Evolutionary conservation across 495 filamentous ascomycete species (phyloP).

Genomic region (Lentithecium fluviatile): DNA sequence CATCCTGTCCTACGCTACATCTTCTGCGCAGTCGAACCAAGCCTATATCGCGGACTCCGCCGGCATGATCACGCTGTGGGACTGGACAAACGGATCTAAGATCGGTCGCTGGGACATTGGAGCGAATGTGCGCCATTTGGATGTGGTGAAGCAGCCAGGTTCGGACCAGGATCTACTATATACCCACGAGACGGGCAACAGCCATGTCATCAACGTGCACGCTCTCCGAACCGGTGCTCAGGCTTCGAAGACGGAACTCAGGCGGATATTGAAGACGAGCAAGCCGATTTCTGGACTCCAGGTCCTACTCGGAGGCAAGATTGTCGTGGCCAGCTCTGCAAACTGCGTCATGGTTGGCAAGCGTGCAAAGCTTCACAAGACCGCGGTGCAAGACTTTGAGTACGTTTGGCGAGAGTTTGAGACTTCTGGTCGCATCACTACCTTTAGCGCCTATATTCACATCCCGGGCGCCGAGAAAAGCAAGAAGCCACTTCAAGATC

Average conservation of each 20-base stretch:
- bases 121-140: conserved; percentile 42
- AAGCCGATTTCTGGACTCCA: conserved; percentile 36
- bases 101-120: conserved; percentile 51
- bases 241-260: conserved; percentile 19
- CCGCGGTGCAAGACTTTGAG: conserved; percentile 37
- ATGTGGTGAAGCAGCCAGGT: conserved; percentile 20
- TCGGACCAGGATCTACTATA: conserved; percentile 26
- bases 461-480: background rate
- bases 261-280: conserved; percentile 30
- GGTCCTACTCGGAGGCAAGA: conserved; percentile 43
- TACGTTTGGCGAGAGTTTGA: conserved; percentile 56
- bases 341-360: conserved; percentile 42
- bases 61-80: conserved; percentile 67
- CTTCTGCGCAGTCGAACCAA: conserved; percentile 54
- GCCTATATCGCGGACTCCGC: conserved; percentile 69
- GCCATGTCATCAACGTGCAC: conserved; percentile 29
- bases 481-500: conserved; percentile 27
- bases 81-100: conserved; percentile 66
- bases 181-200: conserved; percentile 18
- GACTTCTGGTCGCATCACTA: conserved; percentile 56
- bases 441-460: conserved; percentile 54
- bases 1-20: conserved; percentile 58
- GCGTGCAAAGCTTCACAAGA: conserved; percentile 10
- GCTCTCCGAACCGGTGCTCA: conserved; percentile 20
- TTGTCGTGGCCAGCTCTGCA: conserved; percentile 41